Evolutionary conservation across 2,329 filamentous ascomycete genomes (phyloP).

Genomic region (Hymenoscyphus albidus): DNA sequence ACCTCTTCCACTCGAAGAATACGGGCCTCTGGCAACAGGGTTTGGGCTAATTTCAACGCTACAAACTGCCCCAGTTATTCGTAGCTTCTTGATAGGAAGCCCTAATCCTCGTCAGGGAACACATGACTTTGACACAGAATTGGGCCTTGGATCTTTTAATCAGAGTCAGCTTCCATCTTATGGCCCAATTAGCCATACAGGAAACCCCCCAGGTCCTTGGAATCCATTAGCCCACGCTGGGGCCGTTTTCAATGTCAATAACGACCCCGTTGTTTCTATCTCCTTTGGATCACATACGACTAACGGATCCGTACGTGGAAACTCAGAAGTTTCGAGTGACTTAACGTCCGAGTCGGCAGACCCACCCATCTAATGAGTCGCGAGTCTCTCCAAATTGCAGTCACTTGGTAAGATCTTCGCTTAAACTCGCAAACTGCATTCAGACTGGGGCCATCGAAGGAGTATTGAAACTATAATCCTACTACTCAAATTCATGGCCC

Average conservation of each 20-base stretch:
- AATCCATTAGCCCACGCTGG: background rate
- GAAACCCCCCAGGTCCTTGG: background rate
- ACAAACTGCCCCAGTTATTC: background rate
- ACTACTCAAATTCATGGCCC: background rate
- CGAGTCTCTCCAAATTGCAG: background rate
- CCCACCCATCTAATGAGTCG: background rate
- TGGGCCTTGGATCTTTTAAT: background rate
- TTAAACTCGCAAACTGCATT: background rate
- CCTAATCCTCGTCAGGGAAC: background rate
- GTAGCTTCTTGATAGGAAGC: background rate
- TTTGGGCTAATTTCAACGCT: background rate
- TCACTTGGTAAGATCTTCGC: background rate
- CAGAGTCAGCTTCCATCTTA: background rate
- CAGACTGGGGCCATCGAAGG: background rate
- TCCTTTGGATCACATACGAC: background rate
- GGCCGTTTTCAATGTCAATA: background rate
- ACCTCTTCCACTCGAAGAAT: background rate
- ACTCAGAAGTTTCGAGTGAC: background rate
- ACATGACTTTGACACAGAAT: background rate
- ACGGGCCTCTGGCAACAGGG: background rate
- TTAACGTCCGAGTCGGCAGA: background rate
- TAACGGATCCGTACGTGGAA: background rate
- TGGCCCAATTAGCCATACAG: background rate
- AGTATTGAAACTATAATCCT: background rate
- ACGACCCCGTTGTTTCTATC: background rate